phyloP scores from a whole-genome alignment of 495 filamentous ascomycete genomes.

The Tuber microsphaerosporum region DNA sequence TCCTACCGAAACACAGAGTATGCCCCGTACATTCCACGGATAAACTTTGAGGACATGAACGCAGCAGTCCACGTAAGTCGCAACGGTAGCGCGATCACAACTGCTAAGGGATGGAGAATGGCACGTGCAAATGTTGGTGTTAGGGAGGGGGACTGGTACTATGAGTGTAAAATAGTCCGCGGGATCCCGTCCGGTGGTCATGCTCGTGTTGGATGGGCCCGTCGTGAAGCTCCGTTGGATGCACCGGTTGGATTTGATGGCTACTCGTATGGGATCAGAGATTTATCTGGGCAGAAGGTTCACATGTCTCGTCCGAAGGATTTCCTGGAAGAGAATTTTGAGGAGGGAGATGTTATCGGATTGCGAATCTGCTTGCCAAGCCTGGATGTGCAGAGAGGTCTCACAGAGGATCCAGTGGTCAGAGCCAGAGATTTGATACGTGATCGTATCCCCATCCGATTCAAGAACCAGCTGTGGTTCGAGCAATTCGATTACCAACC shows the following conservation, averaged over 20 bases:
- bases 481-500: conserved; percentile 88
- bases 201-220: conserved; percentile 81
- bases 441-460: conserved; percentile 87
- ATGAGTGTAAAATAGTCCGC: conserved; percentile 80
- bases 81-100: conserved; percentile 56
- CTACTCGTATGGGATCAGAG: conserved; percentile 90
- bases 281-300: conserved; percentile 80
- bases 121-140: conserved; percentile 83
- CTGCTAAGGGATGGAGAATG: conserved; percentile 75
- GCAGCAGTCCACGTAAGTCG: conserved; percentile 64
- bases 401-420: conserved; percentile 39
- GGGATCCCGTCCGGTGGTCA: conserved; percentile 60
- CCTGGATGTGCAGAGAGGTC: conserved; percentile 69
- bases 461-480: conserved; percentile 87
- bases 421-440: conserved; percentile 70
- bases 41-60: conserved; percentile 87
- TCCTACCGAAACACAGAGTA: conserved; percentile 86
- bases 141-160: conserved; percentile 87
- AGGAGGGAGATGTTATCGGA: conserved; percentile 79
- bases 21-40: conserved; percentile 67
- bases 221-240: conserved; percentile 72
- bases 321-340: conserved; percentile 55
- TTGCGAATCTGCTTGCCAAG: conserved; percentile 86
- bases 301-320: conserved; percentile 87
- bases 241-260: conserved; percentile 92